These are phyloP conservation scores for Meyerozyma guilliermondii DNA, from an alignment of 1,139 yeast genomes.

Conservation along the genomic window DNA sequence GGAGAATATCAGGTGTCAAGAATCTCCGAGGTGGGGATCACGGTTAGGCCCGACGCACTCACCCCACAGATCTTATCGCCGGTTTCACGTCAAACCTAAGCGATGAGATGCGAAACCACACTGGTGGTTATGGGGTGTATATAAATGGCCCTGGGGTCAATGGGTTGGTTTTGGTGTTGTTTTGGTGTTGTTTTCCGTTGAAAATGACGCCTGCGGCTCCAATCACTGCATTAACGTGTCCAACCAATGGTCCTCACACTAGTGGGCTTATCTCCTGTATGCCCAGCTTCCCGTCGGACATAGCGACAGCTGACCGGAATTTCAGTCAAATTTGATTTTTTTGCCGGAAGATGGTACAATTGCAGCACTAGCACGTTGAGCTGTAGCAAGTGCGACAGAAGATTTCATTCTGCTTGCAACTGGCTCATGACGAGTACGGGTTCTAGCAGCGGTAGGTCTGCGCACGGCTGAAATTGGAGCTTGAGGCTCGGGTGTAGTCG, in stretches of 20 bases:
- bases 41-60: neutral
- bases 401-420: constrained; percentile 45
- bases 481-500: constrained; percentile 1
- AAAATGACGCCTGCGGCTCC: too few species aligned
- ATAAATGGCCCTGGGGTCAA: too few species aligned
- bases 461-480: neutral
- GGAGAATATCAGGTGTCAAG: neutral
- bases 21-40: neutral
- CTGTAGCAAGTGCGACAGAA: constrained; percentile 81
- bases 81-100: neutral
- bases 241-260: too few species aligned
- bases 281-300: neutral
- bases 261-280: neutral
- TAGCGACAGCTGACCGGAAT: neutral
- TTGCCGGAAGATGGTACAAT: constrained; percentile 90
- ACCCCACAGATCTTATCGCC: neutral
- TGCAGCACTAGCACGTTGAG: constrained; percentile 87
- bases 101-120: too few species aligned
- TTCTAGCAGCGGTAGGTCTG: neutral
- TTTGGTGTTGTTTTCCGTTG: too few species aligned
- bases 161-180: too few species aligned
- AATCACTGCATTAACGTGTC: too few species aligned
- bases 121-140: too few species aligned
- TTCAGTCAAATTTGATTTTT: constrained; percentile 60
- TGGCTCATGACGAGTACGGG: constrained; percentile 1